Conservation (phyloP, 805 yeast species). For the Candida fluviatilis region DNA sequence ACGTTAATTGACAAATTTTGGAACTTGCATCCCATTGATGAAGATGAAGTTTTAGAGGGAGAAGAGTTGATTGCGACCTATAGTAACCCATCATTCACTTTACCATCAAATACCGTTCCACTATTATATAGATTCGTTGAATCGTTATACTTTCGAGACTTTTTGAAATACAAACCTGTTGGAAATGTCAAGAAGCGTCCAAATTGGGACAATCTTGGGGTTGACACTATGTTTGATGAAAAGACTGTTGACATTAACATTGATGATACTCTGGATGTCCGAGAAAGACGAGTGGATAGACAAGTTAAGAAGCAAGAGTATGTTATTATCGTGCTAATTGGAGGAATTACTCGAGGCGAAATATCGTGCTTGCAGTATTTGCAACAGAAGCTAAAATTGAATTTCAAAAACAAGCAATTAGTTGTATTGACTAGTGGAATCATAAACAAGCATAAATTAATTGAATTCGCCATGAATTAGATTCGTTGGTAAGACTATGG, state of each 20-base stretch:
- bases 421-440: slow-evolving; percentile 43
- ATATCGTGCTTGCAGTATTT: slow-evolving; percentile 64
- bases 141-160: slow-evolving; percentile 55
- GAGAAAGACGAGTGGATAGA: slow-evolving; percentile 13
- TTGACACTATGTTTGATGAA: slow-evolving; percentile 41
- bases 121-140: slow-evolving; percentile 66
- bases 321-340: slow-evolving; percentile 57
- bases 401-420: slow-evolving; percentile 28
- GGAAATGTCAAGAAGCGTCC: slow-evolving; percentile 33
- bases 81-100: slow-evolving; percentile 54
- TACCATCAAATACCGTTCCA: slow-evolving; percentile 79
- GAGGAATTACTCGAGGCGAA: slow-evolving; percentile 87
- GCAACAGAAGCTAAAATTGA: slow-evolving; percentile 38
- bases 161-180: slow-evolving; percentile 39
- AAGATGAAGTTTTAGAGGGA: slow-evolving; percentile 14
- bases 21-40: slow-evolving; percentile 44
- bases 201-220: slow-evolving; percentile 42
- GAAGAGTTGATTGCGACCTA: slow-evolving; percentile 30
- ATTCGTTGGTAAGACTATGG: background rate
- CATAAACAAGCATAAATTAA: slow-evolving; percentile 31
- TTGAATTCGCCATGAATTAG: slow-evolving; percentile 2
- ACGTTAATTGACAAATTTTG: slow-evolving; percentile 40
- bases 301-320: slow-evolving; percentile 10
- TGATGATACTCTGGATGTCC: slow-evolving; percentile 19
- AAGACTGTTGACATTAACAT: slow-evolving; percentile 35